These are phyloP conservation scores for Phanerochaete sordida DNA, from an alignment of 768 basidiomycete genomes.

Conservation along the genomic window DNA sequence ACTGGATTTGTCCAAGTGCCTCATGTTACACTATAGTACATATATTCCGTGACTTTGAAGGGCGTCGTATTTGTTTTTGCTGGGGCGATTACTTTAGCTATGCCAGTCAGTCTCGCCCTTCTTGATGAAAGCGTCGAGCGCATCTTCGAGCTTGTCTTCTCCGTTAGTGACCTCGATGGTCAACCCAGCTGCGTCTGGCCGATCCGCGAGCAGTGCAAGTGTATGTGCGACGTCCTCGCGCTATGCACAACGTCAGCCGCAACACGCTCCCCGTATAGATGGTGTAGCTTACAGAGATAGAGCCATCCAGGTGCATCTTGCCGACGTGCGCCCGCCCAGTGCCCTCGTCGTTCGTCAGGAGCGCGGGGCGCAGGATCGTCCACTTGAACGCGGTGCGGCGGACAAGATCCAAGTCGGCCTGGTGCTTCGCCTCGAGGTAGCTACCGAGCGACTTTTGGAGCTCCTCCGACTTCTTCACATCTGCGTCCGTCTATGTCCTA, in stretches of 20 bases:
- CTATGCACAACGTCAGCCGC: too few relatives aligned
- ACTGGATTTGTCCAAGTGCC: too few relatives aligned
- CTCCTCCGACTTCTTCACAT: slow-evolving; percentile 38
- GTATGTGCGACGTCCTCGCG: slow-evolving; percentile 54
- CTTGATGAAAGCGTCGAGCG: slow-evolving; percentile 47
- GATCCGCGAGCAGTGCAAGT: slow-evolving; percentile 43
- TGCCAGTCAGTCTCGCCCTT: slow-evolving; percentile 38
- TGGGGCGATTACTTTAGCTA: too few relatives aligned
- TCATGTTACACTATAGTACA: too few relatives aligned
- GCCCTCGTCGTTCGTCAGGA: slow-evolving; percentile 45
- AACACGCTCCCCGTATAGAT: too few relatives aligned
- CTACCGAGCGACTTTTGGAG: slow-evolving; percentile 41
- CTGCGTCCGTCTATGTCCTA: slow-evolving; percentile 38
- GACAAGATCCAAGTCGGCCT: slow-evolving; percentile 39
- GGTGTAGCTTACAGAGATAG: slow-evolving; percentile 41
- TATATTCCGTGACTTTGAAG: too few relatives aligned
- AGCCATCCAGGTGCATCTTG: slow-evolving; percentile 42
- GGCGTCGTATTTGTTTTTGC: too few relatives aligned
- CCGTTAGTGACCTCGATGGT: slow-evolving; percentile 61
- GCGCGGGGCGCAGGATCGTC: slow-evolving; percentile 68
- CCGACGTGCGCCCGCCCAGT: slow-evolving; percentile 52
- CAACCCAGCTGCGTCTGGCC: slow-evolving; percentile 52
- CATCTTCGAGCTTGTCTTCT: slow-evolving; percentile 40
- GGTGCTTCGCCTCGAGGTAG: slow-evolving; percentile 39
- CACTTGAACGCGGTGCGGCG: slow-evolving; percentile 56